Base-by-base conservation (phyloP, 352 stramenopile species). In the Phytophthora agathidicida region DNA sequence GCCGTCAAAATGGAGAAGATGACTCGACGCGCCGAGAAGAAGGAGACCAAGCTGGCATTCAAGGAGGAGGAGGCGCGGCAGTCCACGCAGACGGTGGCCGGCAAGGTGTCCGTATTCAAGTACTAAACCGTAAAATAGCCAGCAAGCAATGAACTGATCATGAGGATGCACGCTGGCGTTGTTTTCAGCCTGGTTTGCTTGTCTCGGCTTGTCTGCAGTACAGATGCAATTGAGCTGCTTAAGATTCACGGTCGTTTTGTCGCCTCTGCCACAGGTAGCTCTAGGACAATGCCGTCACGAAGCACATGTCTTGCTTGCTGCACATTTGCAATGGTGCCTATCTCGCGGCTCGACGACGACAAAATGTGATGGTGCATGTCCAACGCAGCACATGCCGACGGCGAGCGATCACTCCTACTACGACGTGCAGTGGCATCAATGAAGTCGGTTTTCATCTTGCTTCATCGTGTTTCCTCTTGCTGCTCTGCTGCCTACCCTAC, bases 31-130 rank as follows among this genome's bases (percentile, higher is more conserved):
- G 86, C 91, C 54, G 91, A 98, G 59, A 99, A 99, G 86, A 98
- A 98, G 71, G 88, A 96, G 64, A 96, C 88, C 55, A 97, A 96
- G 65, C 79, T 91, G 35, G 89, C 89, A 30, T 98, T 98, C 69
- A 91, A 89, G 64, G 86, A 98, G 24, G 96, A 98, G 61, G 93
- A 97, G 65, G 75, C 84, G 65, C 79, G 83, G 24, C 83, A 93
- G 65, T 71, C 72, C 22, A 67, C 63, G 47, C 77, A 89, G 61
- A 91, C 77, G 7, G 58, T 79, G 26, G 73, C 61, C 30, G 80
- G 81, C 56, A 80, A 78, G 20, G 80, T 90, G 30, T 89, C 83
- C 44, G 62, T 90, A 44, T 92, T 89, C 63, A 86, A 84, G 70
- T 90, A 92, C 65, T 89, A 67, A 77, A 39, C 59, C n/a, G 26